Conservation (phyloP, 2,329 filamentous ascomycete species). For the Fusarium illudens region DNA sequence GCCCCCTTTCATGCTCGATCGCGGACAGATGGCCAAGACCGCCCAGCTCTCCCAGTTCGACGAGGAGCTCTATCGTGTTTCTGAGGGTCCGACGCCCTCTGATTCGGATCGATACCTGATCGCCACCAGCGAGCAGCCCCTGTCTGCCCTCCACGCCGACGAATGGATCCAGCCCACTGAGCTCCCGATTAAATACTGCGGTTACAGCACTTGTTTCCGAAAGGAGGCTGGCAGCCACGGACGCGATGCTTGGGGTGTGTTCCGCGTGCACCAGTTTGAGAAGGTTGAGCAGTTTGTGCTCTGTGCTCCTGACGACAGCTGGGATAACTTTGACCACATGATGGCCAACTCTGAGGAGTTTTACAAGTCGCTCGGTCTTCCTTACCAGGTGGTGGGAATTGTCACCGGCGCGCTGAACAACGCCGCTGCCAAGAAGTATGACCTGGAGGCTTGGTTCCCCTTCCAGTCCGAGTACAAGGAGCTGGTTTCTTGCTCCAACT, state of each 20-base stretch:
- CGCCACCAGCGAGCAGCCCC: slow-evolving; percentile 92
- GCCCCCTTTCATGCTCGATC: slow-evolving; percentile 93
- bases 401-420: slow-evolving; percentile 95
- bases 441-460: slow-evolving; percentile 96
- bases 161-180: slow-evolving; percentile 90
- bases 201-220: slow-evolving; percentile 94
- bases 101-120: slow-evolving; percentile 83
- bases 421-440: slow-evolving; percentile 82
- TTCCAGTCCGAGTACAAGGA: slow-evolving; percentile 99
- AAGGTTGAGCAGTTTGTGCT: slow-evolving; percentile 86
- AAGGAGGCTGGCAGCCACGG: slow-evolving; percentile 89
- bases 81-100: slow-evolving; percentile 83
- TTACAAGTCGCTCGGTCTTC: slow-evolving; percentile 87
- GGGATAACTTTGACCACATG: slow-evolving; percentile 95
- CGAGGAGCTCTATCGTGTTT: slow-evolving; percentile 97
- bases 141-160: slow-evolving; percentile 90
- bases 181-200: slow-evolving; percentile 82
- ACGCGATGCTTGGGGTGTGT: slow-evolving; percentile 96
- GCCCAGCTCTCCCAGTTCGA: slow-evolving; percentile 97
- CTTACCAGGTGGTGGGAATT: slow-evolving; percentile 92
- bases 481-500: slow-evolving; percentile 96
- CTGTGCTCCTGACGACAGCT: slow-evolving; percentile 88
- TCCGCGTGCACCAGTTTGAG: slow-evolving; percentile 98
- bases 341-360: slow-evolving; percentile 91
- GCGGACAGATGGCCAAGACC: slow-evolving; percentile 97